Evolutionary conservation across 106 monocot genomes (phyloP).

Genomic region (Agapanthus africanus): DNA sequence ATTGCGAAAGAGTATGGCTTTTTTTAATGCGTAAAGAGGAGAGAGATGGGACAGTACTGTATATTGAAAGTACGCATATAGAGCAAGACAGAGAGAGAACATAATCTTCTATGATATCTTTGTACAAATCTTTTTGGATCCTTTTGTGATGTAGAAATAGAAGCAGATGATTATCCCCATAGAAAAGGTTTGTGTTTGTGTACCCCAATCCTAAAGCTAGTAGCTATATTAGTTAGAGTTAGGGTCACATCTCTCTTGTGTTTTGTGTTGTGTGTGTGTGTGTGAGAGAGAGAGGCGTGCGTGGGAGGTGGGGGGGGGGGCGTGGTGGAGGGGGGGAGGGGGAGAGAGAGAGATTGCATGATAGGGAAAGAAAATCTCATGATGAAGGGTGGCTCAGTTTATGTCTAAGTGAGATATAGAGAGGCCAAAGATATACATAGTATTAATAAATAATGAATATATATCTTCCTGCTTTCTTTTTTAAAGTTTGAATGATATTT

Average conservation of each 20-base stretch:
- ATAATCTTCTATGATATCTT: conserved; percentile 2
- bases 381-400: conserved; percentile 3
- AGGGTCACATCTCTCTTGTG: background rate
- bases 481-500: too few species aligned
- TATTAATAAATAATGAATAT: too few species aligned
- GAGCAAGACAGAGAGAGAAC: background rate
- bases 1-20: too few species aligned
- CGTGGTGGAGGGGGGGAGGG: too few species aligned
- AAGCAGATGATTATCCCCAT: background rate
- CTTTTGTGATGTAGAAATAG: background rate
- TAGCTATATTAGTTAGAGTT: background rate
- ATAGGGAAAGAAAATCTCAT: conserved; percentile 15
- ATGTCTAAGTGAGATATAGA: too few species aligned
- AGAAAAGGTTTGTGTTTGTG: conserved; percentile 3
- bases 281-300: conserved; percentile 1
- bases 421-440: too few species aligned
- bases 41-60: conserved; percentile 3
- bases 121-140: conserved; percentile 1
- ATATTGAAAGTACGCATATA: conserved; percentile 2
- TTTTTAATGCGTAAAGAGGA: background rate
- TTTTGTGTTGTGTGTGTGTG: background rate
- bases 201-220: background rate
- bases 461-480: too few species aligned
- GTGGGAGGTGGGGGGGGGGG: too few species aligned
- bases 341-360: conserved; percentile 7